Evolutionary conservation across 169 alveolate species (phyloP), one percentile per base, ranked within the genome.

Genomic region (Pseudocohnilembus persalinus): DNA sequence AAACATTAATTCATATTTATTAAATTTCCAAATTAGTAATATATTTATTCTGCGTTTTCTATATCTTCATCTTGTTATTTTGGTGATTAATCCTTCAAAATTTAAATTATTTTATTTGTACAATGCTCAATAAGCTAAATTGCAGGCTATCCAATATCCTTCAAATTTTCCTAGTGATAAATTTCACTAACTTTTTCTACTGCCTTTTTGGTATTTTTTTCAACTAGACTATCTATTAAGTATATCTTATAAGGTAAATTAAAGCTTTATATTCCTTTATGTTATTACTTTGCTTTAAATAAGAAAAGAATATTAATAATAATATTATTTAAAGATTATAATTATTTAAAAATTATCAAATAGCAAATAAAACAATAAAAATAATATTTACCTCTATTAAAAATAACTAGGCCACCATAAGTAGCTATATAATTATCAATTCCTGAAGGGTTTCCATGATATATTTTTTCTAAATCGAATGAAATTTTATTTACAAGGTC

Each of bases 381-480:
- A n/a, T 81, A 76, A 0, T 81, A 65, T 80, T 74, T 27, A 15
- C 85, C 85, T n/a, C 79, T 88, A 6, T 77, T 74, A 75, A 88
- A 91, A 63, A 64, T 28, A 64, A 91, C 72, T n/a, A 85, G 28
- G 31, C 92, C 92, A 28, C 94, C 94, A 86, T 88, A 77, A 29
- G 89, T 74, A 83, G 88, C 75, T 26, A 89, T 85, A 30, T 90
- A 49, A 28, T 83, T 92, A 85, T 91, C 94, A 34, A 91, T 88
- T 49, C 94, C 94, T 73, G 91, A 83, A 16, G 94, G 94, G 30
- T 85, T 91, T 0, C 83, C 81, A 76, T 91, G 91, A 77, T 85
- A 89, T 26, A 88, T 77, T 49, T 79, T 82, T 85, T 91, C 91
- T 74, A 85, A 82, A 75, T 82, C 49, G 33, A 82, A 83, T 72